phyloP scores from a whole-genome alignment of 2,329 filamentous ascomycete genomes.

The Plenodomus lindquistii region DNA sequence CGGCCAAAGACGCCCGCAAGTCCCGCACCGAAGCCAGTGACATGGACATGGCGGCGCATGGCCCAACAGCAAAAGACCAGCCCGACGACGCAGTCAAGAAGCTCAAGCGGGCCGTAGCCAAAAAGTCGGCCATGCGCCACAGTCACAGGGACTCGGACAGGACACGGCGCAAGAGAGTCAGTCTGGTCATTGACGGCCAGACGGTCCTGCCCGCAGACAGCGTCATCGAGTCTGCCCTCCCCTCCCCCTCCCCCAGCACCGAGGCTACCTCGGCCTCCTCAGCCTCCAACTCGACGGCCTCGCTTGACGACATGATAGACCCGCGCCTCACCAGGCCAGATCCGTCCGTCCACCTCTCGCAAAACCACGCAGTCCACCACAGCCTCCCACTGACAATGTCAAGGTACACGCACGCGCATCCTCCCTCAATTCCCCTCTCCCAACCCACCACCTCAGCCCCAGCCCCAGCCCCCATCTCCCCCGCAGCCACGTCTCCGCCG shows the following conservation, averaged over 20 bases:
- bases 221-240: constrained; percentile 30
- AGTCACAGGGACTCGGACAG: constrained; percentile 24
- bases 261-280: constrained; percentile 34
- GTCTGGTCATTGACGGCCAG: constrained; percentile 44
- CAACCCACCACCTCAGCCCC: constrained; percentile 1
- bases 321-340: constrained; percentile 29
- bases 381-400: constrained; percentile 30
- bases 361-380: constrained; percentile 37
- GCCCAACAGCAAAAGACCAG: constrained; percentile 12
- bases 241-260: constrained; percentile 35
- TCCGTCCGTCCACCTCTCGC: constrained; percentile 16
- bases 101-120: constrained; percentile 29
- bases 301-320: constrained; percentile 39
- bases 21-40: constrained; percentile 20
- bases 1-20: constrained; percentile 19
- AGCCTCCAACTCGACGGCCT: constrained; percentile 31
- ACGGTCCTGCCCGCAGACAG: constrained; percentile 44
- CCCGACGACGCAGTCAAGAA: constrained; percentile 26
- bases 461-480: constrained; percentile 14
- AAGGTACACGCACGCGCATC: constrained; percentile 13
- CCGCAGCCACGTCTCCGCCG: constrained; percentile 15
- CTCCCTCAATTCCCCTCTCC: constrained; percentile 23
- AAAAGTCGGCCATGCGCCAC: constrained; percentile 42
- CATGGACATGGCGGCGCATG: constrained; percentile 14
- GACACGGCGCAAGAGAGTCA: constrained; percentile 40